Conservation (phyloP, 139 green algal genomes). For the Pseudopediastrum boryanum region DNA sequence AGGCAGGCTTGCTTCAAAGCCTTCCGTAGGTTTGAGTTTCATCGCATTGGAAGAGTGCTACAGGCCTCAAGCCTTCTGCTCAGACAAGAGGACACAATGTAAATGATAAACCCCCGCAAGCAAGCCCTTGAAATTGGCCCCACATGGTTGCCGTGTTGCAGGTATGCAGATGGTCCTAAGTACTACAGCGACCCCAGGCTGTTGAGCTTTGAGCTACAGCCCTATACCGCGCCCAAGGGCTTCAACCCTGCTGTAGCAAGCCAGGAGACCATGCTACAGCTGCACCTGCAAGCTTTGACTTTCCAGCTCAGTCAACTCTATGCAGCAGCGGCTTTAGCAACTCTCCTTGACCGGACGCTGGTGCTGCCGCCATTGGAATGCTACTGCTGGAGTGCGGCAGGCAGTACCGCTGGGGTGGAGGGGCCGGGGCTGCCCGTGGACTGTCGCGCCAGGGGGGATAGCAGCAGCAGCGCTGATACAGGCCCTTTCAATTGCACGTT, state of each 20-base stretch:
- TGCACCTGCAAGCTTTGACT: constrained; percentile 9
- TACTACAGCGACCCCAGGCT: constrained; percentile 34
- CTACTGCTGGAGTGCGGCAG: constrained; percentile 28
- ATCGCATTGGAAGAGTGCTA: too few relatives aligned
- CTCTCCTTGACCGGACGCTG: constrained; percentile 3
- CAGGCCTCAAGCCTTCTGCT: too few relatives aligned
- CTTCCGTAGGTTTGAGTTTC: too few relatives aligned
- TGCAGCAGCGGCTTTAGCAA: constrained; percentile 17
- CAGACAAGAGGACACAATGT: too few relatives aligned
- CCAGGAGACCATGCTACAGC: neutral
- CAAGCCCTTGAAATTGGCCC: too few relatives aligned
- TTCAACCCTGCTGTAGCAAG: neutral
- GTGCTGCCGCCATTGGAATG: constrained; percentile 23
- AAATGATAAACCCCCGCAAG: too few relatives aligned
- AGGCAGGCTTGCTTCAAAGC: too few relatives aligned
- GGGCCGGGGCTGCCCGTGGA: neutral
- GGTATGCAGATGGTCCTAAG: constrained; percentile 33
- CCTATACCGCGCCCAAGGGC: neutral
- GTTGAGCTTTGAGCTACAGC: neutral
- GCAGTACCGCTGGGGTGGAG: too few relatives aligned
- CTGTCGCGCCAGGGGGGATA: too few relatives aligned
- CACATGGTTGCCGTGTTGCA: neutral
- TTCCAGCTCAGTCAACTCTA: constrained; percentile 29
- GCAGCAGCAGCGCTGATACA: constrained; percentile 17
- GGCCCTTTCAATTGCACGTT: too few relatives aligned